phyloP scores from a whole-genome alignment of 139 green algal genomes.

The Chlorella sp. region DNA sequence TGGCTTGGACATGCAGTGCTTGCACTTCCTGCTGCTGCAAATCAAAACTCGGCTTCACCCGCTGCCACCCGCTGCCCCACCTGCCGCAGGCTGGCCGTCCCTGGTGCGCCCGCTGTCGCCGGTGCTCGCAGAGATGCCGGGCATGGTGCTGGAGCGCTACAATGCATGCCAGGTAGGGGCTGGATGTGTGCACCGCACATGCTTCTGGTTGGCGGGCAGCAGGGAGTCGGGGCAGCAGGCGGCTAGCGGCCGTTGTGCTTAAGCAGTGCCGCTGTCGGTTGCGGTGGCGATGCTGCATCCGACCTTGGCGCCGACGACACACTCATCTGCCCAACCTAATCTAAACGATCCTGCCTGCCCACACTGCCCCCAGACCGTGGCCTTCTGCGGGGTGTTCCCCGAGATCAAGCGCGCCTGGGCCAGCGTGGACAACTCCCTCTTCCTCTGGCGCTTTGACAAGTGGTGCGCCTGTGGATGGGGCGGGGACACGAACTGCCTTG shows the following conservation, averaged over 20 bases:
- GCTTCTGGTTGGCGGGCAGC: not conserved
- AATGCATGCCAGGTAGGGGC: conserved; percentile 59
- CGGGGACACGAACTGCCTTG: not conserved
- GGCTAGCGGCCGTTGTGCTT: too few species aligned
- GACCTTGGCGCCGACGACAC: too few species aligned
- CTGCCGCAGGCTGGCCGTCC: conserved; percentile 75
- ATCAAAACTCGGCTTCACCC: too few species aligned
- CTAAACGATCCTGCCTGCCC: not conserved
- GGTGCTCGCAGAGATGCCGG: conserved; percentile 70
- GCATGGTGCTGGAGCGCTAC: conserved; percentile 86
- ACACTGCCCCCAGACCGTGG: conserved; percentile 61
- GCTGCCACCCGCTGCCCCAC: not conserved
- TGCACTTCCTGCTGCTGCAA: not conserved
- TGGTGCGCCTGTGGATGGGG: conserved; percentile 44
- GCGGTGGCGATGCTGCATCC: too few species aligned
- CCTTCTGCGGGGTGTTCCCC: conserved; percentile 92
- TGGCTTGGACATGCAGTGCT: not conserved
- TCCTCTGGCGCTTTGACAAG: conserved; percentile 90
- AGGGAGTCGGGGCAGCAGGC: not conserved
- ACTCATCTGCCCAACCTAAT: too few species aligned
- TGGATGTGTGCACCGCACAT: not conserved
- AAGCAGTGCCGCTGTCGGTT: too few species aligned
- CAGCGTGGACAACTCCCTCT: conserved; percentile 91
- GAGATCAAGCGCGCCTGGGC: conserved; percentile 88
- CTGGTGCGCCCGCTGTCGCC: conserved; percentile 68